These are phyloP conservation scores for Cucurbitaria berberidis DNA, from an alignment of 2,329 filamentous ascomycete genomes.

Conservation along the genomic window DNA sequence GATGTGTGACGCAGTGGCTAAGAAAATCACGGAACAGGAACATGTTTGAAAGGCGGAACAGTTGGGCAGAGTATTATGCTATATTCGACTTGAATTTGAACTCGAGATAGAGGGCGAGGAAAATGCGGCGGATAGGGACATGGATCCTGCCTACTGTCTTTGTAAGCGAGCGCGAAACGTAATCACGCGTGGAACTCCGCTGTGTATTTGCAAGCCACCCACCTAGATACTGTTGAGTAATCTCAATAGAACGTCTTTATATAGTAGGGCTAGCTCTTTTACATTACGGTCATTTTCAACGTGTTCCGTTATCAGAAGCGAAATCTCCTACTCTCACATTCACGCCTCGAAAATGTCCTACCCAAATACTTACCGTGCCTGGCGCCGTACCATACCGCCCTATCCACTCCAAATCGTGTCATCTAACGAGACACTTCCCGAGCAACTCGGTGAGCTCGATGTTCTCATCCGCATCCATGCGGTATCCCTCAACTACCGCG, in stretches of 20 bases:
- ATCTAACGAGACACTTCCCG: conserved; percentile 21
- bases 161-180: neutral
- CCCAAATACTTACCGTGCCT: conserved; percentile 23
- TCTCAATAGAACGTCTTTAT: neutral
- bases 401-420: conserved; percentile 13
- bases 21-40: too few relatives aligned
- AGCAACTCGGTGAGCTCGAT: conserved; percentile 16
- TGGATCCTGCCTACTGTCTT: too few relatives aligned
- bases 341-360: conserved; percentile 10
- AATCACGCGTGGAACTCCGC: neutral
- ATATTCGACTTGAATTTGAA: too few relatives aligned
- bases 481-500: conserved; percentile 38
- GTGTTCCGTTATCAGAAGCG: too few relatives aligned
- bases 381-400: conserved; percentile 19
- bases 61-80: too few relatives aligned
- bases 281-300: neutral
- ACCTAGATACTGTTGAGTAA: neutral
- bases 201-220: neutral
- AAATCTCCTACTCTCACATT: neutral
- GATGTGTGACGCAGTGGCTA: too few relatives aligned
- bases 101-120: too few relatives aligned
- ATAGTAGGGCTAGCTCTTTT: too few relatives aligned
- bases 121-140: too few relatives aligned
- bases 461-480: conserved; percentile 36
- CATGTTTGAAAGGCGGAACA: too few relatives aligned